Conservation (phyloP, 345 rosid species). For the Sonneratia caseolaris region DNA sequence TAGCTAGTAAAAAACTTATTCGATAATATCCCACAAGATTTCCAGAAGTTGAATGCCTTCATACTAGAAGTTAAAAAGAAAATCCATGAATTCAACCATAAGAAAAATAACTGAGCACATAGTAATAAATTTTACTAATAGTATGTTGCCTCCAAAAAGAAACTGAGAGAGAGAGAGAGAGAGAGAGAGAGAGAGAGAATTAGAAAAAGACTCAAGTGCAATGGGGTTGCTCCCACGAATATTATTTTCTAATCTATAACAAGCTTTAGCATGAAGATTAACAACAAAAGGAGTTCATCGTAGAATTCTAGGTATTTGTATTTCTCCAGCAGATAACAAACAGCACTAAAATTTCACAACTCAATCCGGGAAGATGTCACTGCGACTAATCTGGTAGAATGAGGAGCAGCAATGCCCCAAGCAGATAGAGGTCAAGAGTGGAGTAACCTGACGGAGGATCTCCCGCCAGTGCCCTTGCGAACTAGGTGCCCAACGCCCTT, state of each 20-base stretch:
- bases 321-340: neutral
- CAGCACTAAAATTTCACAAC: neutral
- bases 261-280: neutral
- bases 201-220: neutral
- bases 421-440: neutral
- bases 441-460: slow-evolving; percentile 89
- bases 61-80: no score
- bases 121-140: no score
- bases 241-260: neutral
- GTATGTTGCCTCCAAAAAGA: neutral
- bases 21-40: no score
- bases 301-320: neutral
- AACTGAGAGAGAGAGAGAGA: neutral
- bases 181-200: neutral
- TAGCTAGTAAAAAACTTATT: no score
- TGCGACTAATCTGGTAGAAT: neutral
- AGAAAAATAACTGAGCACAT: no score
- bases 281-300: neutral
- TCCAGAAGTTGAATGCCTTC: no score
- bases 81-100: no score
- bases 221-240: neutral
- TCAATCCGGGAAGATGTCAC: neutral
- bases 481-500: slow-evolving; percentile 72
- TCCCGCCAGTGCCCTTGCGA: slow-evolving; percentile 98
- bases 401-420: neutral